Evolutionary conservation across 1,139 yeast genomes (phyloP), one percentile per base, ranked within the genome.

Genomic region (Diutina scorzettiae): DNA sequence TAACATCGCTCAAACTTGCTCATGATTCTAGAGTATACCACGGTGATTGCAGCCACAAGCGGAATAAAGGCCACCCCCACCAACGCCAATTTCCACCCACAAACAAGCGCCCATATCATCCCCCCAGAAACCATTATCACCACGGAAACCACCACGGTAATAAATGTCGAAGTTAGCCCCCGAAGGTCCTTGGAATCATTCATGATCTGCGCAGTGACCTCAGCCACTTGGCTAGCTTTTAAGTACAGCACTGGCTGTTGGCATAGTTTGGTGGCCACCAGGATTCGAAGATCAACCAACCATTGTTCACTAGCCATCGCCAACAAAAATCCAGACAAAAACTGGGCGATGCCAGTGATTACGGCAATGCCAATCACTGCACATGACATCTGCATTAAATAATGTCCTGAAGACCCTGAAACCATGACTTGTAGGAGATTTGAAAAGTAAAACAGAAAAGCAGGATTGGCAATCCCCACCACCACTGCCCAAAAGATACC

Each of bases 51-150:
- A 3, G 71, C 58, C 44, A 81, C 76, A 21, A 76, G 49, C 0
- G 95, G 93, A 8, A 83, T 70, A 55, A 87, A 67, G 0, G 95
- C 69, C 8, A 87, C 52, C 1, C 95, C 93, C 1, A 85, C 91
- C 14, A 89, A 60, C 1, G 96, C 75, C 41, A 91, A 63, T 51
- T 80, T 82, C 97, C 97, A 91, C 0, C 96, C 95, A n/a, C 71
- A 55, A 0, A 69, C 67, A 5, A 86, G 50, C 0, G 96, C 78
- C 96, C 97, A 89, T 5, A 75, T 62, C 4, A 78, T 50, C 2
- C 96, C 94, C 19, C 78, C 59, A 0, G 65, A 34, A 0, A 81
- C 63, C 44, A 87, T 67, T 0, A 76, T 62, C 1, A 72, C 43
- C 41, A 83, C 66, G 4, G 79, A 73, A 1, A 76, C 52, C 0